A percentile compares a stretch with the other conserved stretches of the same genome.
These are phyloP conservation scores for Sicyos edulis DNA, from an alignment of 306 rosid genomes.

Conservation along the genomic window DNA sequence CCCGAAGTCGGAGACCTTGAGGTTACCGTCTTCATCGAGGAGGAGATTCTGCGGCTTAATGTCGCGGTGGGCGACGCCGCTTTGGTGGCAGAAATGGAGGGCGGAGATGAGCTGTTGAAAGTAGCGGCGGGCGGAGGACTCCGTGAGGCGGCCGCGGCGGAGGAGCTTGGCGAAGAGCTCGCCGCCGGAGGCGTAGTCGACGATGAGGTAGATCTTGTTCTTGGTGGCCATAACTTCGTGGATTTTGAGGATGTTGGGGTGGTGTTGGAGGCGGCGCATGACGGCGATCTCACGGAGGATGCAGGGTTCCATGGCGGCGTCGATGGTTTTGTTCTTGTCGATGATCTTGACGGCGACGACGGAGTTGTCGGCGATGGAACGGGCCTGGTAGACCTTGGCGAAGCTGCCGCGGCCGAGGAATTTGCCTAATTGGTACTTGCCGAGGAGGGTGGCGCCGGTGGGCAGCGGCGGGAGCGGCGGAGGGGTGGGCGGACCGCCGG, in stretches of 20 bases:
- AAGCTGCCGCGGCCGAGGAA: slow-evolving; percentile 83
- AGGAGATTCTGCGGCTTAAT: slow-evolving; percentile 86
- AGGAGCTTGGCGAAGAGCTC: slow-evolving; percentile 60
- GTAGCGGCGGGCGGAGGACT: slow-evolving; percentile 47
- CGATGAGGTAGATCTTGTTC: slow-evolving; percentile 69
- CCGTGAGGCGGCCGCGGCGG: slow-evolving; percentile 42
- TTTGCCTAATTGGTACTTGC: slow-evolving; percentile 53
- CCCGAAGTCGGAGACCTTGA: slow-evolving; percentile 84
- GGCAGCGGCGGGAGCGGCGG: slow-evolving; percentile 25
- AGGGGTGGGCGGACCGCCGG: slow-evolving; percentile 30
- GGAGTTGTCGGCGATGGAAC: slow-evolving; percentile 39
- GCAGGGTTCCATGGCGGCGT: slow-evolving; percentile 61
- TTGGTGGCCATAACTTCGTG: slow-evolving; percentile 83
- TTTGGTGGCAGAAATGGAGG: slow-evolving; percentile 57
- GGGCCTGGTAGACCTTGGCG: slow-evolving; percentile 78
- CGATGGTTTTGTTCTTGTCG: slow-evolving; percentile 56
- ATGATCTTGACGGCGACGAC: slow-evolving; percentile 71
- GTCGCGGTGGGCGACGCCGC: slow-evolving; percentile 84
- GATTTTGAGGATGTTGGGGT: slow-evolving; percentile 60
- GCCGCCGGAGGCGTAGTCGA: slow-evolving; percentile 80
- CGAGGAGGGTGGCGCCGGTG: slow-evolving; percentile 38
- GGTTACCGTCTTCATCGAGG: slow-evolving; percentile 48
- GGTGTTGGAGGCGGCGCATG: slow-evolving; percentile 83
- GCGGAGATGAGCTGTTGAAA: slow-evolving; percentile 80
- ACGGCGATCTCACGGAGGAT: slow-evolving; percentile 70